Conservation (phyloP, 2,329 filamentous ascomycete species). For the Venturia aucupariae region DNA sequence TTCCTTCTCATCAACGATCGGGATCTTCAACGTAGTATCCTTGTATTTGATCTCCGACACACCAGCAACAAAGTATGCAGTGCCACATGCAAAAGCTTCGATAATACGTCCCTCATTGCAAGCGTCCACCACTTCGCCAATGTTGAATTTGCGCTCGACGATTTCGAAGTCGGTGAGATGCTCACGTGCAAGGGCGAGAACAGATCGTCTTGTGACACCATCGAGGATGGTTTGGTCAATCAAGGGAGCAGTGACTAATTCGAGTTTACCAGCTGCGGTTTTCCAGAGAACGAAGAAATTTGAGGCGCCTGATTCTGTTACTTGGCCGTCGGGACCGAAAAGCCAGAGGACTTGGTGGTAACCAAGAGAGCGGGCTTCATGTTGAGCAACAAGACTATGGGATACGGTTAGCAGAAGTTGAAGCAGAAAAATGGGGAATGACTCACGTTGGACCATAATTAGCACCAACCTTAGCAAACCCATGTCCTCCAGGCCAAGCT, state of each 20-base stretch:
- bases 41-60: slow-evolving; percentile 37
- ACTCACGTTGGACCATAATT: slow-evolving; percentile 66
- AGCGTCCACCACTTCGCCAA: slow-evolving; percentile 66
- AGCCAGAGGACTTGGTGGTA: slow-evolving; percentile 94
- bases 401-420: neutral
- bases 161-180: slow-evolving; percentile 56
- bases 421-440: neutral
- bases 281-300: slow-evolving; percentile 88
- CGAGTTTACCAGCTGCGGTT: slow-evolving; percentile 47
- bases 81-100: slow-evolving; percentile 80
- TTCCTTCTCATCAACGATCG: slow-evolving; percentile 29
- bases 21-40: slow-evolving; percentile 34
- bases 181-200: slow-evolving; percentile 61
- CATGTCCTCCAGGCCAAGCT: slow-evolving; percentile 89
- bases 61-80: slow-evolving; percentile 51
- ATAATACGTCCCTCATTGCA: slow-evolving; percentile 65
- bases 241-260: slow-evolving; percentile 76
- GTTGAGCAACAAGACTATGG: slow-evolving; percentile 60
- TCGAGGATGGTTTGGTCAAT: slow-evolving; percentile 78
- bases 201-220: slow-evolving; percentile 75
- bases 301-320: slow-evolving; percentile 83
- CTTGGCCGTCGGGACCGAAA: slow-evolving; percentile 59
- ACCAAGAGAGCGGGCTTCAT: slow-evolving; percentile 61
- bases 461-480: slow-evolving; percentile 83
- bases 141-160: slow-evolving; percentile 75